These are phyloP conservation scores for Globisporangium mamillatum DNA, from an alignment of 352 stramenopile genomes.

Conservation along the genomic window DNA sequence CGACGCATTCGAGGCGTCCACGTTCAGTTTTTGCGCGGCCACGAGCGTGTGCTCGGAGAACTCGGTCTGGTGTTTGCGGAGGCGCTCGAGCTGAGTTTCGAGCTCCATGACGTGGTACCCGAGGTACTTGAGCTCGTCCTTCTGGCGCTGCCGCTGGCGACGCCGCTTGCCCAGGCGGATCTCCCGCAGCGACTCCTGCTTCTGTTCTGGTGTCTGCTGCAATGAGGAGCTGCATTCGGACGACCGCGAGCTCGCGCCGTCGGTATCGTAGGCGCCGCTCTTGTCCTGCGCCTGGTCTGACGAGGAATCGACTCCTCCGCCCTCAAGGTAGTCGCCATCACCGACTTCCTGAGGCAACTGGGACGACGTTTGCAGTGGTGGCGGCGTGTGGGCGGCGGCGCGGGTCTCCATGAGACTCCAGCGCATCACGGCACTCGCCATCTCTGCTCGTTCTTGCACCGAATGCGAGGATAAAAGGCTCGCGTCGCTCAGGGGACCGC, in stretches of 20 bases:
- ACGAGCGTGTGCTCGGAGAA: constrained; percentile 2
- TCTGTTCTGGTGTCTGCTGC: not conserved
- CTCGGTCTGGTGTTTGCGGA: not conserved
- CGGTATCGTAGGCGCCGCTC: not conserved
- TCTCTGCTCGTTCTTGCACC: not conserved
- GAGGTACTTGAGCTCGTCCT: constrained; percentile 1
- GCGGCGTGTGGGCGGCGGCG: not conserved
- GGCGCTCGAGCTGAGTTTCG: not conserved
- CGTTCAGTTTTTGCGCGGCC: not conserved
- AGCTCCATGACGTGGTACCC: not conserved
- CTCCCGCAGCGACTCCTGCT: not conserved
- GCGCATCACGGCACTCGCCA: not conserved
- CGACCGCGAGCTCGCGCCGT: not conserved
- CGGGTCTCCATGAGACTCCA: not conserved
- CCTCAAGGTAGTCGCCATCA: not conserved
- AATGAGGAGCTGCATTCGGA: not conserved
- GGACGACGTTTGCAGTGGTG: not conserved
- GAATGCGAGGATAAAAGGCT: not conserved
- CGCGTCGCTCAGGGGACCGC: not conserved
- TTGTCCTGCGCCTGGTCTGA: not conserved
- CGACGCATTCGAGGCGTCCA: not conserved
- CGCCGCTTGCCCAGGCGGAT: constrained; percentile 3
- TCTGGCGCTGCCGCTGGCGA: not conserved
- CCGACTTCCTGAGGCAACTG: not conserved
- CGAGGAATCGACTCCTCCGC: not conserved